A percentile compares a stretch with the other conserved stretches of the same genome.
These are phyloP conservation scores for Pichia occidentalis DNA, from an alignment of 805 yeast genomes.

Conservation along the genomic window DNA sequence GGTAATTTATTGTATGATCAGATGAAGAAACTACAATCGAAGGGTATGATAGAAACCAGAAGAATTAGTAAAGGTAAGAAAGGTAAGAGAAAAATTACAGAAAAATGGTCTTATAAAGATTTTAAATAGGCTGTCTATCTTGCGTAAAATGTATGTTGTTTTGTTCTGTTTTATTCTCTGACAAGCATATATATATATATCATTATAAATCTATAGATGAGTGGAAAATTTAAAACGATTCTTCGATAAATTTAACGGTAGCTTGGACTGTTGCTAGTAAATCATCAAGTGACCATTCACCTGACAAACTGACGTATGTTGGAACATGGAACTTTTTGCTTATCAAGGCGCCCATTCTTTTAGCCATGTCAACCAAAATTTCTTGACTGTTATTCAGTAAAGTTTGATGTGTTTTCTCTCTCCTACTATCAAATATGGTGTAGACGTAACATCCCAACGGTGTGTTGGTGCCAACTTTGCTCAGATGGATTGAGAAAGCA, in stretches of 20 bases:
- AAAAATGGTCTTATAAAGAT: slow-evolving; percentile 92
- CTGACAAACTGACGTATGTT: slow-evolving; percentile 40
- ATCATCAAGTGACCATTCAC: slow-evolving; percentile 32
- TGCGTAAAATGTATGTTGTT: background rate
- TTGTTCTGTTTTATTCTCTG: slow-evolving; percentile 6
- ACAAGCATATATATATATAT: too few species aligned
- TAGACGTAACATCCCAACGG: slow-evolving; percentile 40
- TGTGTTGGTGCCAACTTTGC: slow-evolving; percentile 27
- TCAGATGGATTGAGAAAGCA: slow-evolving; percentile 34
- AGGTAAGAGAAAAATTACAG: slow-evolving; percentile 70
- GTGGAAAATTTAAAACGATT: slow-evolving; percentile 14
- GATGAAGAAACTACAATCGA: slow-evolving; percentile 71
- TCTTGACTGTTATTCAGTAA: slow-evolving; percentile 38
- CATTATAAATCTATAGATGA: too few species aligned
- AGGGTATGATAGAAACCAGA: slow-evolving; percentile 84
- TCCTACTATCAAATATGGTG: slow-evolving; percentile 32
- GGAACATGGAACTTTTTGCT: slow-evolving; percentile 37
- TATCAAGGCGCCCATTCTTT: slow-evolving; percentile 36
- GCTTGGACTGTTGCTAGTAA: slow-evolving; percentile 23
- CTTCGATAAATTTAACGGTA: slow-evolving; percentile 27
- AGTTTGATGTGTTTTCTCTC: slow-evolving; percentile 31
- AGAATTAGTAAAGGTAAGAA: slow-evolving; percentile 57
- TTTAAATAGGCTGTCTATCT: slow-evolving; percentile 45
- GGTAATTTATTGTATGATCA: slow-evolving; percentile 81
- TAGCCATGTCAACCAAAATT: slow-evolving; percentile 36